These are phyloP conservation scores for Saprolegnia parasitica DNA, from an alignment of 352 stramenopile species.

Conservation along the genomic window DNA sequence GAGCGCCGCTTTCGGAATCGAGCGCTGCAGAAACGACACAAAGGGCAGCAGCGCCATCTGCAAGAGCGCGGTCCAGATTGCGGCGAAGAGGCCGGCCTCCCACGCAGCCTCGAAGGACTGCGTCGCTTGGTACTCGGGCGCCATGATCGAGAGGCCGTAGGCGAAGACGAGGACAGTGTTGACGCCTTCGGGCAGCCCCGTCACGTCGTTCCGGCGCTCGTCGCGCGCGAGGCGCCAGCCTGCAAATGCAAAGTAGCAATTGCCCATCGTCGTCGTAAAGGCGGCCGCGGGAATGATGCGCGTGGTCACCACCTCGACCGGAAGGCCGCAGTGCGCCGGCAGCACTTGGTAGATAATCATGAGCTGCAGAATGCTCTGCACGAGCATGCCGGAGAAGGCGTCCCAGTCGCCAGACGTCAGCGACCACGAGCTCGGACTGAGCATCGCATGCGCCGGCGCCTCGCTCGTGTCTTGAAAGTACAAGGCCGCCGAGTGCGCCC, in stretches of 20 bases:
- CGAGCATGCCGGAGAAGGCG: slow-evolving; percentile 38
- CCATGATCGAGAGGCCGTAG: slow-evolving; percentile 41
- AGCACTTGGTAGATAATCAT: slow-evolving; percentile 38
- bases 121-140: slow-evolving; percentile 37
- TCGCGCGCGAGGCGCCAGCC: slow-evolving; percentile 30
- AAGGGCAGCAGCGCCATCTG: slow-evolving; percentile 37
- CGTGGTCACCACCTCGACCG: slow-evolving; percentile 27
- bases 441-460: not conserved
- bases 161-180: slow-evolving; percentile 47
- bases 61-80: slow-evolving; percentile 37
- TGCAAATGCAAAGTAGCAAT: slow-evolving; percentile 36
- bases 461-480: slow-evolving; percentile 22
- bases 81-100: slow-evolving; percentile 36
- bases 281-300: slow-evolving; percentile 36
- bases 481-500: slow-evolving; percentile 35
- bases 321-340: slow-evolving; percentile 34
- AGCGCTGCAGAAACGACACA: slow-evolving; percentile 32
- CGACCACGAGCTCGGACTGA: slow-evolving; percentile 24
- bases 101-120: slow-evolving; percentile 32
- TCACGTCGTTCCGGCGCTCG: slow-evolving; percentile 35
- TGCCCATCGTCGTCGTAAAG: slow-evolving; percentile 35
- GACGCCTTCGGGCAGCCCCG: slow-evolving; percentile 38
- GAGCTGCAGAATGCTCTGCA: slow-evolving; percentile 43
- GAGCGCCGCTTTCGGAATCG: slow-evolving; percentile 38
- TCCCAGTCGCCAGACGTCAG: slow-evolving; percentile 36